phyloP scores from a whole-genome alignment of 805 yeast species.

The Yarrowia sp. region DNA sequence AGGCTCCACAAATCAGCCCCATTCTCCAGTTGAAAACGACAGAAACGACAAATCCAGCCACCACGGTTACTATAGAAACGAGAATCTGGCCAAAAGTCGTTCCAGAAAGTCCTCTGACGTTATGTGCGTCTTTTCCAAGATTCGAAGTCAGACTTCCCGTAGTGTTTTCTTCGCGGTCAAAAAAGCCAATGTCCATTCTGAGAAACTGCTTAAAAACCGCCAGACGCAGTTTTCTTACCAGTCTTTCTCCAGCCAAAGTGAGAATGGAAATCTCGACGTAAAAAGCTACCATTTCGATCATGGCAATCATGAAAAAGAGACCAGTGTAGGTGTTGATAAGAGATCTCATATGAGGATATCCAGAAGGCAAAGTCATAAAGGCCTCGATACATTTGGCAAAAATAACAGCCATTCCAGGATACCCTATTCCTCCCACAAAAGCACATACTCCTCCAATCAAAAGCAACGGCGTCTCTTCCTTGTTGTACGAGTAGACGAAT shows the following conservation, averaged over 20 bases:
- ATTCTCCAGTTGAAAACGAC: conserved; percentile 42
- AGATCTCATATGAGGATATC: conserved; percentile 38
- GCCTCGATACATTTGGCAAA: conserved; percentile 39
- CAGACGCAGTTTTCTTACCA: conserved; percentile 38
- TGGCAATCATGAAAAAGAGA: conserved; percentile 39
- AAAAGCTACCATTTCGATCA: conserved; percentile 34
- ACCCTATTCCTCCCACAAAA: conserved; percentile 39
- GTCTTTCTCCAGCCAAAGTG: conserved; percentile 35
- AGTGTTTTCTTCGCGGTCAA: conserved; percentile 39
- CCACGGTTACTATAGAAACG: conserved; percentile 39
- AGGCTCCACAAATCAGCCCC: conserved; percentile 42
- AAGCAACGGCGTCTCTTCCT: conserved; percentile 32
- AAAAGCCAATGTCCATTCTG: conserved; percentile 41
- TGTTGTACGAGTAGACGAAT: conserved; percentile 32
- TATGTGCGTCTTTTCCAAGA: conserved; percentile 42
- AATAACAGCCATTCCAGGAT: conserved; percentile 40
- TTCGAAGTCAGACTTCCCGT: conserved; percentile 41
- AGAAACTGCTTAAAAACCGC: conserved; percentile 38
- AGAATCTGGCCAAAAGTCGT: conserved; percentile 43
- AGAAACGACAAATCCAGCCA: conserved; percentile 42
- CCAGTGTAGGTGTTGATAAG: conserved; percentile 38
- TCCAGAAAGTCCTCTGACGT: conserved; percentile 42
- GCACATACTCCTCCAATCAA: conserved; percentile 34
- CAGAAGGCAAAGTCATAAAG: conserved; percentile 36
- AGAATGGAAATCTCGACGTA: conserved; percentile 31